Conservation (phyloP, 1,284 basidiomycete species). For the Melampsora larici-populina region DNA sequence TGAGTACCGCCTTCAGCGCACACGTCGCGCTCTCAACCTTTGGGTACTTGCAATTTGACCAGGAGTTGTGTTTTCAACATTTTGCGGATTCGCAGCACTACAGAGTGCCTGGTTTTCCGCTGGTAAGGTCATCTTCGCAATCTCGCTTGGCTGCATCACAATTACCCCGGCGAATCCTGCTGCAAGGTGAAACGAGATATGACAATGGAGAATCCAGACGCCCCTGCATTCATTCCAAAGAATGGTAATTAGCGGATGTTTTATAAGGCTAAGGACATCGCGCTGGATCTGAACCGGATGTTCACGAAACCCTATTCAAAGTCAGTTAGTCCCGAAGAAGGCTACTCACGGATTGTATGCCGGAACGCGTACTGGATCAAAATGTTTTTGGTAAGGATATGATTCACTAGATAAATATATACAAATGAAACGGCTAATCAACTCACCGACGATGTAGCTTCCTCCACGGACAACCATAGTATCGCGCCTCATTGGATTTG, state of each 20-base stretch:
- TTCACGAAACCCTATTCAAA: not conserved
- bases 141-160: slow-evolving; percentile 20
- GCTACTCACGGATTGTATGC: not conserved
- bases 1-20: not conserved
- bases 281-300: not conserved
- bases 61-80: slow-evolving; percentile 31
- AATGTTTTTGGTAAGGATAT: not conserved
- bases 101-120: slow-evolving; percentile 22
- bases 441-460: not conserved
- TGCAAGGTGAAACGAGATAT: slow-evolving; percentile 30
- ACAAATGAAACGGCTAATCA: not conserved
- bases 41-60: not conserved
- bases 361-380: not conserved
- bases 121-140: slow-evolving; percentile 24
- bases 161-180: slow-evolving; percentile 33
- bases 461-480: not conserved
- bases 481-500: not conserved
- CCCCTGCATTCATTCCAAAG: not conserved
- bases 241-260: not conserved
- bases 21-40: not conserved
- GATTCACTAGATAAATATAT: not conserved
- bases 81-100: slow-evolving; percentile 8
- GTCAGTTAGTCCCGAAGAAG: not conserved
- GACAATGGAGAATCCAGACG: slow-evolving; percentile 32
- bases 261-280: no score